Evolutionary conservation across 805 yeast genomes (phyloP), one percentile per base, ranked within the genome.

Genomic region (Saturnispora serradocipensis): DNA sequence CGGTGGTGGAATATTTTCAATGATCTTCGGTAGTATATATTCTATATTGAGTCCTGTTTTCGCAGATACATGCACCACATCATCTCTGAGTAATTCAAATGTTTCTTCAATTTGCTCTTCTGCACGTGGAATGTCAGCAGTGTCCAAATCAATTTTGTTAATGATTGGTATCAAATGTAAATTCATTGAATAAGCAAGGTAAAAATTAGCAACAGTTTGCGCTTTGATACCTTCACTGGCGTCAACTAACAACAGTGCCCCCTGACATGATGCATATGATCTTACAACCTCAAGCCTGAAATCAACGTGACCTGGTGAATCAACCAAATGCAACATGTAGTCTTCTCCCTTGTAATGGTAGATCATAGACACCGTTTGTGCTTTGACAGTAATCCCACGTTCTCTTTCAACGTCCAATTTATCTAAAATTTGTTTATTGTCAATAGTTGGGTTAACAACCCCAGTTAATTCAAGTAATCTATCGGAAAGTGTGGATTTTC

Each of bases 221-320:
- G 98, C 98, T 66, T 89, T 97, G 3, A 91, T 89, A 48, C 98
- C 98, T 62, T 93, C 97, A 2, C 91, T 77, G 1, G 98, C 98
- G 71, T 93, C 99, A 2, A 91, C 95, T 22, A 91, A 67, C 40
- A 91, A 67, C 40, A 91, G 69, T 0, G 97, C 97, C 13, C 98
- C 98, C 36, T 90, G 95, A 71, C 97, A 93, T 0, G 97, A 86
- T 2, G 97, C 97, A 67, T 90, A 90, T 7, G 96, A 87, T 58
- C 98, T 70, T 4, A 95, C 82, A 1, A 91, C 99, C 61, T 91
- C 99, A 8, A 93, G 84, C 50, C 97, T 73, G 66, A 91, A 91
- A 66, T 91, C 99, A 32, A 93, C 98, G 65, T 91, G 99, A 0
- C 99, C 99, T 0, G 99, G 99, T 0, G 98, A 91, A 66, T 91